phyloP scores from a whole-genome alignment of 805 yeast genomes.

The Candida fluviatilis region DNA sequence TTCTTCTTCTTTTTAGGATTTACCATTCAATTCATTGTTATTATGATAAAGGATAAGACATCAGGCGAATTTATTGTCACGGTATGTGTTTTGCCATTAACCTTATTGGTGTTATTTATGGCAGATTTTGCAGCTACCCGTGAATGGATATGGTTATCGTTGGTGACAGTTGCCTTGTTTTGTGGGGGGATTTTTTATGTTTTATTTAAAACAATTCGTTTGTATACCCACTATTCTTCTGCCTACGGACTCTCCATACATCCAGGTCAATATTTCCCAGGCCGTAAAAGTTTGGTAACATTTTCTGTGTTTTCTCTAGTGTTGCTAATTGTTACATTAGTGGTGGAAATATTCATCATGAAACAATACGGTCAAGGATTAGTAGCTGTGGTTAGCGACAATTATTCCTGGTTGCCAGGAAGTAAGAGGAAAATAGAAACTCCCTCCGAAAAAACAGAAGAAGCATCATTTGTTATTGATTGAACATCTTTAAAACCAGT shows the following conservation, averaged over 20 bases:
- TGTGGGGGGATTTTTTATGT: constrained; percentile 42
- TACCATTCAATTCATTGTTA: constrained; percentile 46
- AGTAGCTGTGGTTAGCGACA: constrained; percentile 12
- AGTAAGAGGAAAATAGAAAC: not conserved
- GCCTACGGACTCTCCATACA: constrained; percentile 23
- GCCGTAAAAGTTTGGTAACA: constrained; percentile 39
- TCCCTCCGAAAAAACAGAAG: not conserved
- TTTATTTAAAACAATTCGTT: constrained; percentile 42
- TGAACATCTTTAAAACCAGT: not conserved
- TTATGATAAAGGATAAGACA: constrained; percentile 31
- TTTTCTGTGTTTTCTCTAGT: constrained; percentile 43
- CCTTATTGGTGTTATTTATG: constrained; percentile 32
- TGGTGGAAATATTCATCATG: constrained; percentile 12
- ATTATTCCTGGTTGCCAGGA: constrained; percentile 8
- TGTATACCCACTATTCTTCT: constrained; percentile 40
- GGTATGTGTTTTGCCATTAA: constrained; percentile 41
- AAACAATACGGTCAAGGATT: constrained; percentile 18
- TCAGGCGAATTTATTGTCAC: constrained; percentile 46
- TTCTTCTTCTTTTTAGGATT: constrained; percentile 47
- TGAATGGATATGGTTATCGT: constrained; percentile 26
- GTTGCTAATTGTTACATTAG: constrained; percentile 32
- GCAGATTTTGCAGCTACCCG: constrained; percentile 33
- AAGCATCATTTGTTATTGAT: not conserved
- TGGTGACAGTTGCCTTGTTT: constrained; percentile 25
- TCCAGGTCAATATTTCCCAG: constrained; percentile 39